Percentiles rank a stretch among this genome's conserved stretches.
phyloP scores from a whole-genome alignment of 306 rosid genomes.

The Clitoria ternatea region DNA sequence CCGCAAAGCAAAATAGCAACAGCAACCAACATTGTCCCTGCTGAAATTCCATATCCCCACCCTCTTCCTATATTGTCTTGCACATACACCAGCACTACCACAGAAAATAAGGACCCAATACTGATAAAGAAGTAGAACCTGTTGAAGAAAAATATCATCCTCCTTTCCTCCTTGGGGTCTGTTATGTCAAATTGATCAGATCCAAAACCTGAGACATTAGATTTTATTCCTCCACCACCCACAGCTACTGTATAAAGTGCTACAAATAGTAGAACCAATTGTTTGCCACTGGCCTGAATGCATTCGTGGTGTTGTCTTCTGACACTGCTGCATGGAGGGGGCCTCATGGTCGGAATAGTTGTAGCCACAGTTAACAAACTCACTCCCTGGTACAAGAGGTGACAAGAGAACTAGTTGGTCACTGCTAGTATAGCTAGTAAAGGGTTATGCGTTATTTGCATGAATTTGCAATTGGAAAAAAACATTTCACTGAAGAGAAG shows the following conservation, averaged over 20 bases:
- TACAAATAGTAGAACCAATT: conserved; percentile 56
- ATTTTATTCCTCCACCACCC: conserved; percentile 93
- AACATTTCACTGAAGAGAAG: background rate
- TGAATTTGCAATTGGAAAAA: background rate
- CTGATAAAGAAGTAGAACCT: conserved; percentile 86
- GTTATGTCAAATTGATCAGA: conserved; percentile 63
- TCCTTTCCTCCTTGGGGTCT: conserved; percentile 76
- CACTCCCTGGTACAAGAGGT: conserved; percentile 54
- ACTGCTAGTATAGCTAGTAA: background rate
- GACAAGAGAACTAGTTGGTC: background rate
- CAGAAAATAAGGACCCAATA: conserved; percentile 78
- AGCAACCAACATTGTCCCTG: conserved; percentile 62
- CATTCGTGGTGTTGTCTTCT: conserved; percentile 61
- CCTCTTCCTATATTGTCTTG: conserved; percentile 90
- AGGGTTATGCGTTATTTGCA: background rate
- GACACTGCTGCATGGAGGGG: conserved; percentile 52
- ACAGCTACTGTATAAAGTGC: conserved; percentile 72
- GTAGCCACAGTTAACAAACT: conserved; percentile 68
- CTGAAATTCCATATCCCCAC: conserved; percentile 88
- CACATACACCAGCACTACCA: conserved; percentile 70
- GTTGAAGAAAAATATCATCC: conserved; percentile 92
- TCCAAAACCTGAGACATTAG: conserved; percentile 89
- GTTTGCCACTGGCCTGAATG: conserved; percentile 54
- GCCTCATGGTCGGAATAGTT: conserved; percentile 64
- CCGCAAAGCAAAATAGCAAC: conserved; percentile 55